Evolutionary conservation across 352 stramenopile species (phyloP), one percentile per base, ranked within the genome.

Genomic region (Blastocystis sp.): DNA sequence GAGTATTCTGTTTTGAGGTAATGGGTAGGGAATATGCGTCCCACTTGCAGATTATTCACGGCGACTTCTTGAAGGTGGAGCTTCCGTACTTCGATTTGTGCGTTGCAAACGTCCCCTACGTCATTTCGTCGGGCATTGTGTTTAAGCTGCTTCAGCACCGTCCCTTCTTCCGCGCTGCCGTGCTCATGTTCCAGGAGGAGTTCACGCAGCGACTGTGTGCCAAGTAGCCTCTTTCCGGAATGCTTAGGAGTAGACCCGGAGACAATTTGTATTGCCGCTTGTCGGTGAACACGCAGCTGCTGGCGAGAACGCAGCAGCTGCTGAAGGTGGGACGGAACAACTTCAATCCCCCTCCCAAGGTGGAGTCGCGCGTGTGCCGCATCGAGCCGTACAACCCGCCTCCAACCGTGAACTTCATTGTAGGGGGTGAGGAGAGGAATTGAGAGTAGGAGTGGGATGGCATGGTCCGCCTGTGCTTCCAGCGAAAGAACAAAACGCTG

Each of bases 141-240:
- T 99, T 99, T 92, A 99, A 99, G 93, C 91, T 99, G 62, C 92
- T 99, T 41, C 89, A 92, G 43, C 96, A 99, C 90, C 93, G 96
- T 21, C 96, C 96, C 48, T 97, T 98, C 92, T 99, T 99, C 89
- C 94, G 96, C 67, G 98, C 95, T 89, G 97, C 97, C 17, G 96
- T 99, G 38, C 95, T 99, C 91, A 99, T 99, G 97, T 98, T 99
- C 90, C 96, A 98, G 89, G 93, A 97, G 81, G 97, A 99, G 90
- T 99, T 99, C 88, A 97, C 97, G 48, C 94, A 98, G 91, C 93
- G 97, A 14, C 90, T 99, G n/a, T 97, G 95, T 61, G 96, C 96
- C 80, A 95, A 95, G 92, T 93, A 91, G 61, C 90, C 10, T 19
- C 7, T 70, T 71, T 70, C 17, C 2, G 1, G 23, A 52, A 10